Evolutionary conservation across 1,139 yeast species (phyloP).

Genomic region (Kluyveromyces sp.): DNA sequence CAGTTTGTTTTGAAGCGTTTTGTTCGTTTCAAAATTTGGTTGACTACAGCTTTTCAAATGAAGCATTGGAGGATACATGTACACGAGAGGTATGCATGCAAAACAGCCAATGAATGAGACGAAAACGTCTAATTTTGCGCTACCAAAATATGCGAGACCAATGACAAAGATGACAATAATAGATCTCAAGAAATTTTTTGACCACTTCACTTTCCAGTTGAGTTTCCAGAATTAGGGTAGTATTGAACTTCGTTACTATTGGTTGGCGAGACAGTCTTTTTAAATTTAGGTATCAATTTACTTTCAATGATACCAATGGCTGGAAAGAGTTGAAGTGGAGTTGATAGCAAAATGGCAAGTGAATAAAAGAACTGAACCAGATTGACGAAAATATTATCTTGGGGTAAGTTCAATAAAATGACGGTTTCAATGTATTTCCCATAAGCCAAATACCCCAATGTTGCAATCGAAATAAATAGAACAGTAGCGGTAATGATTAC

Average conservation of each 20-base stretch:
- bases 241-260: slow-evolving; percentile 11
- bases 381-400: slow-evolving; percentile 52
- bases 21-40: slow-evolving; percentile 21
- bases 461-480: slow-evolving; percentile 54
- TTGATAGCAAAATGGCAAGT: slow-evolving; percentile 63
- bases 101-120: slow-evolving; percentile 75
- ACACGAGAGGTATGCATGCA: slow-evolving; percentile 77
- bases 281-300: slow-evolving; percentile 40
- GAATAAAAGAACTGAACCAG: slow-evolving; percentile 62
- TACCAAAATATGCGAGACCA: slow-evolving; percentile 50
- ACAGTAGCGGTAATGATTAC: slow-evolving; percentile 55
- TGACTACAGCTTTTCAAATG: slow-evolving; percentile 39
- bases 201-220: slow-evolving; percentile 51
- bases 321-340: slow-evolving; percentile 70
- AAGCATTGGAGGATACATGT: slow-evolving; percentile 73
- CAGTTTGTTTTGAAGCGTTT: slow-evolving; percentile 7
- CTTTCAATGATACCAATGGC: slow-evolving; percentile 67
- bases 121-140: slow-evolving; percentile 58
- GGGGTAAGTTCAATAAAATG: slow-evolving; percentile 64
- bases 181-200: slow-evolving; percentile 51
- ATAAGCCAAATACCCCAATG: slow-evolving; percentile 61
- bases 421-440: slow-evolving; percentile 64
- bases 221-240: slow-evolving; percentile 41
- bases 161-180: slow-evolving; percentile 47
- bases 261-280: slow-evolving; percentile 20